Evolutionary conservation across 345 rosid species (phyloP).

Genomic region (Pugionium cornutum): DNA sequence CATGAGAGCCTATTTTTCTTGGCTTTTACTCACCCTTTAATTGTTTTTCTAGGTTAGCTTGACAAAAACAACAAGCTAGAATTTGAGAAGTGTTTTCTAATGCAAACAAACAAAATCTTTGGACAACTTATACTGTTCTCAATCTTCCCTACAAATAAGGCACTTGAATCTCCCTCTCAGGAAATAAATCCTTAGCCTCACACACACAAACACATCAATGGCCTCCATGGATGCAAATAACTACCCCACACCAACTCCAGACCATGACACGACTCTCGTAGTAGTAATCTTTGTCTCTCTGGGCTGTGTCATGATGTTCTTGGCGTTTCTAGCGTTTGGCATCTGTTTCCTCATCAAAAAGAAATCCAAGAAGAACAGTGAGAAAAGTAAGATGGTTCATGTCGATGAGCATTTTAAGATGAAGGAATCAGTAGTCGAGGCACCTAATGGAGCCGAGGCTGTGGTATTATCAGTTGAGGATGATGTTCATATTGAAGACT

Average conservation of each 20-base stretch:
- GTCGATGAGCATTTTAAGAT: constrained; percentile 59
- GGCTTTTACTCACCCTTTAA: constrained; percentile 21
- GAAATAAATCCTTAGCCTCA: constrained; percentile 20
- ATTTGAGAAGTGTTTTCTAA: constrained; percentile 55
- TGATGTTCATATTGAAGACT: constrained; percentile 53
- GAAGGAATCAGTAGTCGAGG: constrained; percentile 55
- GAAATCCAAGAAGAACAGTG: constrained; percentile 44
- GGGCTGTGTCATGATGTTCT: constrained; percentile 56
- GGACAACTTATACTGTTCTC: constrained; percentile 38
- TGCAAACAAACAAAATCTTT: constrained; percentile 68
- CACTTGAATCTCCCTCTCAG: constrained; percentile 21
- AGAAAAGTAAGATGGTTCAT: constrained; percentile 41
- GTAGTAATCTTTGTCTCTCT: constrained; percentile 58
- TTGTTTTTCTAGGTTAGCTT: constrained; percentile 24
- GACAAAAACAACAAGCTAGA: constrained; percentile 7
- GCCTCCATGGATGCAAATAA: constrained; percentile 41
- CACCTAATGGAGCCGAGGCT: constrained; percentile 50
- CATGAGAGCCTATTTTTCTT: constrained; percentile 19
- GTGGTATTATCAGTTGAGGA: constrained; percentile 58
- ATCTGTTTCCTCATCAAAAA: constrained; percentile 52
- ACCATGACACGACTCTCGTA: constrained; percentile 48
- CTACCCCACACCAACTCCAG: constrained; percentile 49
- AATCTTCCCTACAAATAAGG: constrained; percentile 49
- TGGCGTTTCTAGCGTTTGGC: constrained; percentile 50
- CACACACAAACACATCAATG: constrained; percentile 42